Conservation (phyloP, 768 basidiomycete species). For the Rhizopogon rudus region DNA sequence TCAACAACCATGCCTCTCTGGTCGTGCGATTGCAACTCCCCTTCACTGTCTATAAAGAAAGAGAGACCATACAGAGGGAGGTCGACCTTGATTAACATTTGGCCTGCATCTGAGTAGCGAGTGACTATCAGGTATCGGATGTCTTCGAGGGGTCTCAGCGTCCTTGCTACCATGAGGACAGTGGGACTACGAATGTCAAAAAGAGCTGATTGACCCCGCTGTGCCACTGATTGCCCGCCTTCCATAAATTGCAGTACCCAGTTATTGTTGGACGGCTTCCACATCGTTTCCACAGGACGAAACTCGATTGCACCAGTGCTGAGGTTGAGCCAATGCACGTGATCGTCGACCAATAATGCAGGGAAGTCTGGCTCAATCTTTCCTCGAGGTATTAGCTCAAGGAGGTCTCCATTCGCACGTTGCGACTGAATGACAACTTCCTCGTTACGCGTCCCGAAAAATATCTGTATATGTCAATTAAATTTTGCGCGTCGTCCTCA, state of each 20-base stretch:
- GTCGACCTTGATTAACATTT: slow-evolving; percentile 15
- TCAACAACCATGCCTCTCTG: slow-evolving; percentile 35
- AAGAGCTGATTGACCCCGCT: slow-evolving; percentile 2
- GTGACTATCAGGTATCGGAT: slow-evolving; percentile 13
- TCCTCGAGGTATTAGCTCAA: slow-evolving; percentile 12
- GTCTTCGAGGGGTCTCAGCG: slow-evolving; percentile 10
- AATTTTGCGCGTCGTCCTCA: background rate
- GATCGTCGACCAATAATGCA: slow-evolving; percentile 8
- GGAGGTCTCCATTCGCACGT: background rate
- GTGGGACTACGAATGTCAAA: slow-evolving; percentile 15
- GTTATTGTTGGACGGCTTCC: slow-evolving; percentile 11
- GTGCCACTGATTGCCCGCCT: background rate
- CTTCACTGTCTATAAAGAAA: slow-evolving; percentile 27
- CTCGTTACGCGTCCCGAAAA: background rate
- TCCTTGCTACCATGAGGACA: slow-evolving; percentile 12
- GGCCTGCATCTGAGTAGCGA: background rate
- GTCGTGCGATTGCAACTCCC: slow-evolving; percentile 32
- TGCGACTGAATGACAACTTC: slow-evolving; percentile 2
- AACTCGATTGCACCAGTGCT: slow-evolving; percentile 11
- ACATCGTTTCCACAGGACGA: slow-evolving; percentile 10
- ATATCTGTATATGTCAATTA: background rate
- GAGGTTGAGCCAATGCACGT: slow-evolving; percentile 19
- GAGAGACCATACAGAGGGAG: slow-evolving; percentile 32
- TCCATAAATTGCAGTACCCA: slow-evolving; percentile 9
- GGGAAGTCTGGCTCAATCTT: slow-evolving; percentile 16